Evolutionary conservation across 2,329 filamentous ascomycete species (phyloP), one percentile per base, ranked within the genome.

Genomic region (Aspergillus ochraceus): DNA sequence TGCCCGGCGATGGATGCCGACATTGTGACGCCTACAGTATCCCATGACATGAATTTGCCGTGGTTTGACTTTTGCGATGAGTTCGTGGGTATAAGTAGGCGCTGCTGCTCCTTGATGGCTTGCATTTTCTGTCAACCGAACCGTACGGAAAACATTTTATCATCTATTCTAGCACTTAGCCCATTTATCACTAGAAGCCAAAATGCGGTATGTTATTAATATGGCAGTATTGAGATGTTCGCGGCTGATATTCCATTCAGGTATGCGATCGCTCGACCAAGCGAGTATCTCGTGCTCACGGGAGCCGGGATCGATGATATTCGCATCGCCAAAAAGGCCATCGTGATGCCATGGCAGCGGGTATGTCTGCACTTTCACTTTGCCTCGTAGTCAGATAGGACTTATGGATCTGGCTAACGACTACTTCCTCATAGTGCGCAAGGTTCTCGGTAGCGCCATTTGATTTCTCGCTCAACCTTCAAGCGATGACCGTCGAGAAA

Each of bases 401-500:
- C 19, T 20, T 47, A 17, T n/a, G 45, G 19, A 19, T 10, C 20
- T 45, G 14, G 32, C 46, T 60, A 49, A 59, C 49, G 24, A 26
- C 24, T 17, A 46, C 29, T 22, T 22, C 32, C 30, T 9, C 9
- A 30, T 20, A 74, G 71, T 71, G 72, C 49, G 65, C 71, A 36
- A 69, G 73, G 17, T 77, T 79, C 54, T 78, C 76, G 6, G 73
- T 79, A 52, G 72, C 73, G 17, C 77, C 69, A 0, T 90, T 91
- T 71, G 91, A 96, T 76, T 94, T 95, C 76, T 86, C 85, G 60
- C 90, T 96, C 83, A 87, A 88, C 58, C 80, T 96, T 1, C 90
- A 93, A 72, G 91, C 91, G 58, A 96, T 96, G 91, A 96, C 91
- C 19, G 86, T 88, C 68, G 92, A 96, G 79, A 96, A 96, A 75